These are phyloP conservation scores for Alternaria viburni DNA, from an alignment of 2,329 filamentous ascomycete species.

Conservation along the genomic window DNA sequence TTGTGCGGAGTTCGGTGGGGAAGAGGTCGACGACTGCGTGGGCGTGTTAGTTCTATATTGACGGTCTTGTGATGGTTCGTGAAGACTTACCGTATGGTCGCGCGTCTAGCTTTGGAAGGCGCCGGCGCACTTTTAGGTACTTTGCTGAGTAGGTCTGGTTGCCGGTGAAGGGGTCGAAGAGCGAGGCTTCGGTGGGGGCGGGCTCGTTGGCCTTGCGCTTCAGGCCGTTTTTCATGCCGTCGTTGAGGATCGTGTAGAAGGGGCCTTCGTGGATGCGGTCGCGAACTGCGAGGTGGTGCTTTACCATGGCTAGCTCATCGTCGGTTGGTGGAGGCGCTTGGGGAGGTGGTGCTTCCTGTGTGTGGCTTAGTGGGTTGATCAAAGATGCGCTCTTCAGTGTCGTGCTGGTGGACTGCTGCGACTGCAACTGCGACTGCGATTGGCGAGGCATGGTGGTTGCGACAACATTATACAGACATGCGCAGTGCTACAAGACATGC, in stretches of 20 bases:
- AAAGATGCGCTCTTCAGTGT: conserved; percentile 1
- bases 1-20: conserved; percentile 63
- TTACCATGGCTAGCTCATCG: conserved; percentile 56
- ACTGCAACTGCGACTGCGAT: not conserved
- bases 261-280: conserved; percentile 65
- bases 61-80: no score
- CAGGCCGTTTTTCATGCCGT: conserved; percentile 54
- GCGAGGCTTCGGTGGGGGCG: conserved; percentile 39
- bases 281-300: conserved; percentile 59
- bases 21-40: conserved; percentile 62
- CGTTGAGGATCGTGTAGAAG: conserved; percentile 62
- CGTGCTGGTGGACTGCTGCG: conserved; percentile 1
- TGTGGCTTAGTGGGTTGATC: conserved; percentile 25
- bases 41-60: not conserved
- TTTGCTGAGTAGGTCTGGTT: conserved; percentile 66
- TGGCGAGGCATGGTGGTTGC: conserved; percentile 9
- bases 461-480: conserved; percentile 13
- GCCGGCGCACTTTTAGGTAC: conserved; percentile 63
- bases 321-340: conserved; percentile 49
- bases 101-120: conserved; percentile 61
- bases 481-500: conserved; percentile 3
- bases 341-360: conserved; percentile 42
- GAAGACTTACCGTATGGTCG: conserved; percentile 62
- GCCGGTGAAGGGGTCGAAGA: conserved; percentile 66
- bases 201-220: conserved; percentile 48